Percentiles rank a stretch among this genome's conserved stretches.
Evolutionary conservation across 768 basidiomycete species (phyloP).

Genomic region (Suillus clintonianus): DNA sequence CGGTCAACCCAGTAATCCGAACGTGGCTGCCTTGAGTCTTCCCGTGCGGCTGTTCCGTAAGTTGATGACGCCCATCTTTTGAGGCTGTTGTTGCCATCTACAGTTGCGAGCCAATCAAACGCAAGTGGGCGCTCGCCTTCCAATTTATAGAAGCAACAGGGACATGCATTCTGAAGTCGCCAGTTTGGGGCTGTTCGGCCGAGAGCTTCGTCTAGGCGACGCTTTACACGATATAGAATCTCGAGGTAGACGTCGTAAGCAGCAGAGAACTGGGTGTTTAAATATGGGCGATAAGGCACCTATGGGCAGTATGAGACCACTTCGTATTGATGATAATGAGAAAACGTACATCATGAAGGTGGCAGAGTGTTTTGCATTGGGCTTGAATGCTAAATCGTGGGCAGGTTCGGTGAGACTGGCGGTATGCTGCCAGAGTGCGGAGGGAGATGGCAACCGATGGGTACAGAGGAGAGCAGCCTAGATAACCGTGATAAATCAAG

Average conservation of each 20-base stretch:
- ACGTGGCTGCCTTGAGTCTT: not conserved
- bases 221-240: conserved; percentile 3
- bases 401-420: too few relatives aligned
- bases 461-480: too few relatives aligned
- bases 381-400: too few relatives aligned
- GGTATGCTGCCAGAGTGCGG: too few relatives aligned
- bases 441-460: too few relatives aligned
- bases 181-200: conserved; percentile 8
- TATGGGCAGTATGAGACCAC: not conserved
- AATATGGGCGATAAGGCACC: not conserved
- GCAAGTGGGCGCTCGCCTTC: not conserved
- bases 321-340: too few relatives aligned
- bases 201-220: not conserved
- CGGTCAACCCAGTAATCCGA: not conserved
- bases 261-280: not conserved
- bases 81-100: conserved; percentile 6
- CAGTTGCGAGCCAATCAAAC: not conserved
- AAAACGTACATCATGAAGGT: not conserved
- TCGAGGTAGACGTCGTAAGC: conserved; percentile 14
- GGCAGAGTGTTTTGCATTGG: not conserved
- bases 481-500: too few relatives aligned
- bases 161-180: conserved; percentile 10
- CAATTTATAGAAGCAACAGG: conserved; percentile 9
- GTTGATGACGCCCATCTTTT: not conserved
- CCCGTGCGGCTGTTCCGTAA: not conserved